Evolutionary conservation across 2,329 filamentous ascomycete genomes (phyloP), one percentile per base, ranked within the genome.

Genomic region (Plectosphaerella cucumerina): DNA sequence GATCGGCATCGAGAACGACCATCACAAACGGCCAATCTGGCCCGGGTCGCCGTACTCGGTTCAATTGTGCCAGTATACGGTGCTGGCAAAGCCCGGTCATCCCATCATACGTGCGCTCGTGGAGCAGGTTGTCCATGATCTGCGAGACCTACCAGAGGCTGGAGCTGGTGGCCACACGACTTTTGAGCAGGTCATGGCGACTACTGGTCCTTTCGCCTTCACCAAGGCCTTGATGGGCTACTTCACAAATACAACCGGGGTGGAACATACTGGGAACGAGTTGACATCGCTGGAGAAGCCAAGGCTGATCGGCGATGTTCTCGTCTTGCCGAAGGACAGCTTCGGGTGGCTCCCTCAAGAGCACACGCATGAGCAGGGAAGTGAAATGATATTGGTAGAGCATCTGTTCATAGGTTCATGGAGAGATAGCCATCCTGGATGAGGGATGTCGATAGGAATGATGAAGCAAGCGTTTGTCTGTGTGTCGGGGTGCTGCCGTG

Each of bases 11-110:
- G 86, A 89, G 65, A 86, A 86, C 12, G 85, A 89, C 58, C 60
- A 65, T 23, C 58, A 65, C 48, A 62, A 64, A 21, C 37, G 49
- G n/a, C 62, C 59, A 50, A 65, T 65, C 37, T 65, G 62, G 63
- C 81, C 84, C 0, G 82, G 86, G 58, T 78, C 85, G 17, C 72
- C 74, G 5, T 89, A 89, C 65, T 86, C 85, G 12, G 82, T 89
- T 48, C 86, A 89, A 60, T 85, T 89, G 62, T 88, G 85, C 60
- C 86, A 89, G 60, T 89, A 87, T 81, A 87, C 85, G 1, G 86
- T 89, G 43, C 82, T 88, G 58, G 70, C 82, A n/a, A 89, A 89
- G 62, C 84, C 85, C 0, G 84, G 84, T 2, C 86, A 89, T 58
- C 85, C 86, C 1, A 76, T 87, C 17, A 73, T 89, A 11, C 74